These are phyloP conservation scores for Moniliella sp. DNA, from an alignment of 1,284 basidiomycete genomes.

Conservation along the genomic window DNA sequence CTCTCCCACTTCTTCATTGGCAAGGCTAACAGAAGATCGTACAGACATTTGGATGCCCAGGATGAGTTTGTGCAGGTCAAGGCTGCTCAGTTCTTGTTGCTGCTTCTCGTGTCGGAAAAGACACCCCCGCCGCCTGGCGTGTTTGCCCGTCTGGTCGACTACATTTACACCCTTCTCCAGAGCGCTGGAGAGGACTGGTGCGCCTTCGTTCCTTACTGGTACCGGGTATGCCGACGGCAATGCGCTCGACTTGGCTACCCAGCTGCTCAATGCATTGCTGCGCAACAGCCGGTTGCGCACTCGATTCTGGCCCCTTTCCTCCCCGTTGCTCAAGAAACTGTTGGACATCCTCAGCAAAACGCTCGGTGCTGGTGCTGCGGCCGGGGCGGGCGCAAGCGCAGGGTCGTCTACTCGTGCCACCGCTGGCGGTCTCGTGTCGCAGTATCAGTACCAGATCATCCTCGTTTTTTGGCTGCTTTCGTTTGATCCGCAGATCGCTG, in stretches of 20 bases:
- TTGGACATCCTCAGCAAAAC: too few relatives aligned
- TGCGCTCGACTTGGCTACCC: constrained; percentile 68
- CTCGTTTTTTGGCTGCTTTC: constrained; percentile 84
- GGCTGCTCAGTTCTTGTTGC: constrained; percentile 62
- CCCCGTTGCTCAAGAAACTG: too few relatives aligned
- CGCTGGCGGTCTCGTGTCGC: constrained; percentile 43
- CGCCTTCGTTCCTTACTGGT: constrained; percentile 6
- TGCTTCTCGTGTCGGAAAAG: constrained; percentile 42
- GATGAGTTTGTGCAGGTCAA: constrained; percentile 87
- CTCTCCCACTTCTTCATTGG: too few relatives aligned
- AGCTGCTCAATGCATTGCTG: constrained; percentile 67
- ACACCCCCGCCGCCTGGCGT: too few relatives aligned
- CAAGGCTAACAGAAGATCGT: too few relatives aligned
- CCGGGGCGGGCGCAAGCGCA: too few relatives aligned
- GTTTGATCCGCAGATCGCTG: constrained; percentile 63
- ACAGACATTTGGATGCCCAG: constrained; percentile 55
- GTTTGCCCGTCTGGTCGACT: too few relatives aligned
- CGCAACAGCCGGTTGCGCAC: too few relatives aligned
- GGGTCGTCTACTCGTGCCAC: neutral
- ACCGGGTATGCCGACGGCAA: constrained; percentile 36
- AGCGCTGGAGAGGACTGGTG: too few relatives aligned
- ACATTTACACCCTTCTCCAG: too few relatives aligned
- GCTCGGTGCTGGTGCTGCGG: too few relatives aligned
- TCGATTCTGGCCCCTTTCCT: too few relatives aligned
- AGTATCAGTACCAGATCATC: constrained; percentile 79